Percentiles rank a stretch among this genome's conserved stretches.
Evolutionary conservation across 805 yeast genomes (phyloP).

Genomic region (Priceomyces carsonii): DNA sequence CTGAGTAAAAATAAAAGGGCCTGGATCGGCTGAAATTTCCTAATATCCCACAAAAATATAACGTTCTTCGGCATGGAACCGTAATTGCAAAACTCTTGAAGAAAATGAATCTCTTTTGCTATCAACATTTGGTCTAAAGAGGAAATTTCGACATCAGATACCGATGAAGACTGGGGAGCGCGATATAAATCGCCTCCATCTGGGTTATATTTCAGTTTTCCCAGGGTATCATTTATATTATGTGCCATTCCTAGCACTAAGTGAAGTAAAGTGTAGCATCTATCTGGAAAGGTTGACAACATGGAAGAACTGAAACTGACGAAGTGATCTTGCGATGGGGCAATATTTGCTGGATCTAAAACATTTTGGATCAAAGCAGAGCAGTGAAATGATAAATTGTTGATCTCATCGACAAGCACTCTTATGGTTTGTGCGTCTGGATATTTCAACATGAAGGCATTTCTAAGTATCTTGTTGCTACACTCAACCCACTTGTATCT

Average conservation of each 20-base stretch:
- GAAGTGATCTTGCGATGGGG: constrained; percentile 9
- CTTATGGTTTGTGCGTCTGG: neutral
- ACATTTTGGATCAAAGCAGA: constrained; percentile 8
- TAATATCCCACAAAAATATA: constrained; percentile 3
- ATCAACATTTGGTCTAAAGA: neutral
- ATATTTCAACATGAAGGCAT: neutral
- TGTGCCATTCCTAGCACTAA: neutral
- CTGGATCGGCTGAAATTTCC: constrained; percentile 15
- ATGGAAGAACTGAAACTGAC: constrained; percentile 10
- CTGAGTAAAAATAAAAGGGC: constrained; percentile 9
- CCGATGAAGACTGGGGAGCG: neutral
- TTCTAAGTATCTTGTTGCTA: constrained; percentile 10
- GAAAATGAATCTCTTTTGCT: constrained; percentile 4
- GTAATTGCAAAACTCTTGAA: constrained; percentile 1
- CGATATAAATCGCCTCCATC: neutral
- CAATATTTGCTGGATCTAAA: neutral
- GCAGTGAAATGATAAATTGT: constrained; percentile 9
- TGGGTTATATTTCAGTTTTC: neutral
- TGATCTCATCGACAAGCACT: constrained; percentile 2
- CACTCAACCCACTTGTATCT: constrained; percentile 13
- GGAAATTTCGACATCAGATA: neutral
- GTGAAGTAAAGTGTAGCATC: constrained; percentile 9
- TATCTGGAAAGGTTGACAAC: constrained; percentile 11
- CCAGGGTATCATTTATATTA: neutral
- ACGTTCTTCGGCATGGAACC: neutral